A percentile compares a stretch with the other conserved stretches of the same genome.
phyloP scores from a whole-genome alignment of 805 yeast species.

The Starmerella davenportii region DNA sequence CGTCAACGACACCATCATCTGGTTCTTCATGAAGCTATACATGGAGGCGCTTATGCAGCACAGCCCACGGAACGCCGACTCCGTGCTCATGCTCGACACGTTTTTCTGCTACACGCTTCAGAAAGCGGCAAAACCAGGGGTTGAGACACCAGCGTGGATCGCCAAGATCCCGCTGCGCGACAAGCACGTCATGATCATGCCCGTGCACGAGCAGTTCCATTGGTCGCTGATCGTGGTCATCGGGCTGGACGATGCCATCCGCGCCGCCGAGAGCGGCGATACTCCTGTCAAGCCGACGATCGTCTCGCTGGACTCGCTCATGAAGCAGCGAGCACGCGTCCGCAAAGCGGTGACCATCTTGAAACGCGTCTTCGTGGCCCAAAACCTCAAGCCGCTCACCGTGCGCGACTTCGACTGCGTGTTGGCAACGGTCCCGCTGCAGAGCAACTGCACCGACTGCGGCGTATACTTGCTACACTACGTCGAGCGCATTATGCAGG shows the following conservation, averaged over 20 bases:
- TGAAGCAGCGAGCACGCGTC: constrained; percentile 15
- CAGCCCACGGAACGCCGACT: constrained; percentile 22
- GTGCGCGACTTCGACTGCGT: constrained; percentile 35
- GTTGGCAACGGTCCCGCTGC: constrained; percentile 53
- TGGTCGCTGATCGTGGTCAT: constrained; percentile 70
- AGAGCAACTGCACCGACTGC: constrained; percentile 81
- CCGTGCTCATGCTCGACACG: constrained; percentile 51
- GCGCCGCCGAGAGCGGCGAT: neutral
- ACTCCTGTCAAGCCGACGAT: constrained; percentile 22
- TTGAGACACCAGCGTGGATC: constrained; percentile 47
- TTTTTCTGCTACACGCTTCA: constrained; percentile 54
- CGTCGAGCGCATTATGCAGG: constrained; percentile 37
- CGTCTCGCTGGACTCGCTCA: constrained; percentile 63
- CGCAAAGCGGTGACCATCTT: constrained; percentile 10
- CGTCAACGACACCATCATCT: constrained; percentile 78
- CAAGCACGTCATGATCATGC: constrained; percentile 49
- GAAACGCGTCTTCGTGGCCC: constrained; percentile 3
- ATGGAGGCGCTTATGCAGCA: constrained; percentile 20
- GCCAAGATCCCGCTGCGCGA: constrained; percentile 43
- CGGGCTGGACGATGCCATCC: constrained; percentile 7
- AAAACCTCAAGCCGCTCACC: constrained; percentile 27
- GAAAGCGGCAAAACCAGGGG: constrained; percentile 26
- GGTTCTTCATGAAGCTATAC: constrained; percentile 43
- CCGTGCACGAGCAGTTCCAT: constrained; percentile 64
- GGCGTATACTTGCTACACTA: constrained; percentile 81